Percentiles rank a stretch among this genome's conserved stretches.
Evolutionary conservation across 106 monocot genomes (phyloP).

Genomic region (Apostasia shenzhenica): DNA sequence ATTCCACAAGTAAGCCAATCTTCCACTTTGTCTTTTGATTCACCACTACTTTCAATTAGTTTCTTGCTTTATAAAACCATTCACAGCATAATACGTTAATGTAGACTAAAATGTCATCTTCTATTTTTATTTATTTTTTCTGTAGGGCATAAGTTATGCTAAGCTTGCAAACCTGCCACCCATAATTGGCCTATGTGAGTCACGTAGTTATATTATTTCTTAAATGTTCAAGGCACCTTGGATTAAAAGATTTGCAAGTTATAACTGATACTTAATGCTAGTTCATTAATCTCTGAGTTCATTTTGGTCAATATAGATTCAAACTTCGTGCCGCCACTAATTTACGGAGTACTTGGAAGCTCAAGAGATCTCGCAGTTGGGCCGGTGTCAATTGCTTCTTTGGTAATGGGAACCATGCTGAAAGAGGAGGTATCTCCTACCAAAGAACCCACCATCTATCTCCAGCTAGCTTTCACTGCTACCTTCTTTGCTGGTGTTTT

Average conservation of each 20-base stretch:
- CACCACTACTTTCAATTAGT: background rate
- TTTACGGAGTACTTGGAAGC: slow-evolving; percentile 72
- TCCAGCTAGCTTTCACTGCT: slow-evolving; percentile 66
- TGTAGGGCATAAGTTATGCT: slow-evolving; percentile 89
- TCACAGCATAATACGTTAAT: background rate
- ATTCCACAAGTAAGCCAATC: slow-evolving; percentile 52
- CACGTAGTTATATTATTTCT: background rate
- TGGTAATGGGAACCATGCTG: slow-evolving; percentile 71
- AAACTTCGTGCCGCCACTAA: slow-evolving; percentile 78
- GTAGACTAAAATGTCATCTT: slow-evolving; percentile 12
- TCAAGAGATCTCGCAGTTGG: slow-evolving; percentile 81
- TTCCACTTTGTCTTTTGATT: background rate
- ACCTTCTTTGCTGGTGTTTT: slow-evolving; percentile 79
- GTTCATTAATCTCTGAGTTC: background rate
- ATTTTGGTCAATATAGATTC: slow-evolving; percentile 39
- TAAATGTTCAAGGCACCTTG: background rate
- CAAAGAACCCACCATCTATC: slow-evolving; percentile 36
- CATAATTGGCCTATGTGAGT: slow-evolving; percentile 80
- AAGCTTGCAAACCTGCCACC: slow-evolving; percentile 87
- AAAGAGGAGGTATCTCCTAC: slow-evolving; percentile 46
- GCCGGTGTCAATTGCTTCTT: slow-evolving; percentile 66
- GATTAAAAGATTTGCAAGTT: background rate
- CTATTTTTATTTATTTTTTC: background rate
- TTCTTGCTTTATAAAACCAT: background rate
- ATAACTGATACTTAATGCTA: background rate